Evolutionary conservation across 495 filamentous ascomycete species (phyloP).

Genomic region (Penicillium maclennaniae): DNA sequence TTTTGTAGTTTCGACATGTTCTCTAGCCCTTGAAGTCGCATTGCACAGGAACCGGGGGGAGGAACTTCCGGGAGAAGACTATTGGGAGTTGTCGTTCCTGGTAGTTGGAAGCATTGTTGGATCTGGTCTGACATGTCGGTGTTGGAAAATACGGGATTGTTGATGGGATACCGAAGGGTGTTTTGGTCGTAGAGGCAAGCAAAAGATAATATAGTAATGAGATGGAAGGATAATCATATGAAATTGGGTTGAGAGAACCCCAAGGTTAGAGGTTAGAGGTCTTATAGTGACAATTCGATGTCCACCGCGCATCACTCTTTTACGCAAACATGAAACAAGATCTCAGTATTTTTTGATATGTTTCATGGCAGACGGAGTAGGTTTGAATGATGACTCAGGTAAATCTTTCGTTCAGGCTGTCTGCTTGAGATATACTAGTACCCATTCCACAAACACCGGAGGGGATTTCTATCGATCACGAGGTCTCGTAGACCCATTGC

Average conservation of each 20-base stretch:
- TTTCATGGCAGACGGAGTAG: background rate
- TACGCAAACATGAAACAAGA: background rate
- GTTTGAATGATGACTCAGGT: background rate
- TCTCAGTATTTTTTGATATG: background rate
- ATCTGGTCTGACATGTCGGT: background rate
- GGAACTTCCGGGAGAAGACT: background rate
- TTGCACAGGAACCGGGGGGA: background rate
- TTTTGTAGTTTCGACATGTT: conserved; percentile 13
- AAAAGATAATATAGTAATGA: background rate
- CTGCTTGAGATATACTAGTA: background rate
- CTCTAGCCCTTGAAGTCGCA: conserved; percentile 22
- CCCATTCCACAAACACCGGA: too few relatives aligned
- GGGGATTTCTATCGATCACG: too few relatives aligned
- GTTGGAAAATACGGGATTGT: background rate
- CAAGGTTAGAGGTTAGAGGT: background rate
- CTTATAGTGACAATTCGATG: background rate
- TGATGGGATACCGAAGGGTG: background rate
- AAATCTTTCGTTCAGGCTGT: background rate
- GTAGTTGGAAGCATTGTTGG: background rate
- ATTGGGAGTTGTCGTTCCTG: background rate
- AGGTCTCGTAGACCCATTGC: background rate
- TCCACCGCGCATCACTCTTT: background rate
- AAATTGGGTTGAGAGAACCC: background rate
- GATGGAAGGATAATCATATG: background rate
- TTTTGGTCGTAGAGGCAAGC: background rate